These are phyloP conservation scores for Lachancea sp. DNA, from an alignment of 805 yeast genomes.

Conservation along the genomic window DNA sequence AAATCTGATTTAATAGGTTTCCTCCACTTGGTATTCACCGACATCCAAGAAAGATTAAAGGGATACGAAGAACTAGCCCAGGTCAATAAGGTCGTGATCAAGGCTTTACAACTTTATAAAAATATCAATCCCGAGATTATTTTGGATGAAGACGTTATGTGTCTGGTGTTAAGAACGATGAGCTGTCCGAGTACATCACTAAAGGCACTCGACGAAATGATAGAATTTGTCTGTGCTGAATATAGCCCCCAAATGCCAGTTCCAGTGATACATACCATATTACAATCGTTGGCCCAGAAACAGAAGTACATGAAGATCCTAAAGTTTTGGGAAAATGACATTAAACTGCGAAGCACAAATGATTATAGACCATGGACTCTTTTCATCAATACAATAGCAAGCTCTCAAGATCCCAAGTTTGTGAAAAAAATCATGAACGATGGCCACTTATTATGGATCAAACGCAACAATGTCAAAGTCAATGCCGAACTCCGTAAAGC, in stretches of 20 bases:
- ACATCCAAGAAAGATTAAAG: conserved; percentile 6
- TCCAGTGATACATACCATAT: conserved; percentile 13
- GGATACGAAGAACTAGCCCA: conserved; percentile 12
- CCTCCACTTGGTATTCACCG: conserved; percentile 12
- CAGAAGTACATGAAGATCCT: conserved; percentile 21
- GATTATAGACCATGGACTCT: conserved; percentile 27
- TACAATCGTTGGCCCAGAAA: conserved; percentile 17
- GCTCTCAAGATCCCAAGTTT: conserved; percentile 15
- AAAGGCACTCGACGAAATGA: conserved; percentile 18
- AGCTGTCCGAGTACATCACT: conserved; percentile 13
- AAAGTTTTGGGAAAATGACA: conserved; percentile 23
- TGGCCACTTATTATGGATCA: conserved; percentile 25
- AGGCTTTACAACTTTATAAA: conserved; percentile 8
- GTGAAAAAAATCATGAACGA: conserved; percentile 16
- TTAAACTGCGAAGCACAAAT: conserved; percentile 9
- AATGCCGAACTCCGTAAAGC: conserved; percentile 14
- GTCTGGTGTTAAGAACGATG: conserved; percentile 19
- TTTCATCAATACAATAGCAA: conserved; percentile 16
- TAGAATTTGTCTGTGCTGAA: conserved; percentile 14
- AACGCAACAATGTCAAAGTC: conserved; percentile 19
- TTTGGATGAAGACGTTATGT: conserved; percentile 17
- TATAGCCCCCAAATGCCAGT: conserved; percentile 8
- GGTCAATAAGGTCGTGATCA: conserved; percentile 4
- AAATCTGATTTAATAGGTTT: conserved; percentile 18
- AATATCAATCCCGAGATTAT: conserved; percentile 10